phyloP scores from a whole-genome alignment of 306 rosid genomes.

The Prunus mume region DNA sequence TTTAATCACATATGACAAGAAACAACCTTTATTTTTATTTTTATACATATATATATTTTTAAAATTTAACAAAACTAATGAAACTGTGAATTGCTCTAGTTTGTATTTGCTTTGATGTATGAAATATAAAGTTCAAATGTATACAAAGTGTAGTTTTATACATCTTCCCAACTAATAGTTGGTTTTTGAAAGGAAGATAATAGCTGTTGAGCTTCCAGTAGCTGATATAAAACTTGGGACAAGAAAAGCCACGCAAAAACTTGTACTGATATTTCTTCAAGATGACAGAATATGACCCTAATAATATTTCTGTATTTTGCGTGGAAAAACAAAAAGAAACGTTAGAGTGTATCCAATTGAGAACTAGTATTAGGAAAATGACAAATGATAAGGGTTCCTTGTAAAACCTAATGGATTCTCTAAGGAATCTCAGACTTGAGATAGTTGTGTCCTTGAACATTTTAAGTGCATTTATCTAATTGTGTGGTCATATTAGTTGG shows the following conservation, averaged over 20 bases:
- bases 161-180: not conserved
- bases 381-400: not conserved
- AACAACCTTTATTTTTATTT: not conserved
- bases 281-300: not conserved
- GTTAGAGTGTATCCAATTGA: not conserved
- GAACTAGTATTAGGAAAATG: not conserved
- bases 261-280: not conserved
- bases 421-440: not conserved
- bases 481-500: slow-evolving; percentile 11
- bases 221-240: not conserved
- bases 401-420: not conserved
- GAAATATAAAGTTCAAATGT: not conserved
- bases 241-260: not conserved
- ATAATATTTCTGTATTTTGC: not conserved
- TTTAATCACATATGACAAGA: slow-evolving; percentile 7
- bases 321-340: not conserved
- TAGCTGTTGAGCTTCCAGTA: not conserved
- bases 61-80: not conserved
- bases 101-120: not conserved
- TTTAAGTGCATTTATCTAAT: slow-evolving; percentile 12
- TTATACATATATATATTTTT: no score
- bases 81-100: slow-evolving; percentile 8
- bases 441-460: slow-evolving; percentile 1
- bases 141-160: not conserved
- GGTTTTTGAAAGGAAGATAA: not conserved